Conservation (phyloP, 1,284 basidiomycete genomes). For the Coniferiporia sulphurascens region DNA sequence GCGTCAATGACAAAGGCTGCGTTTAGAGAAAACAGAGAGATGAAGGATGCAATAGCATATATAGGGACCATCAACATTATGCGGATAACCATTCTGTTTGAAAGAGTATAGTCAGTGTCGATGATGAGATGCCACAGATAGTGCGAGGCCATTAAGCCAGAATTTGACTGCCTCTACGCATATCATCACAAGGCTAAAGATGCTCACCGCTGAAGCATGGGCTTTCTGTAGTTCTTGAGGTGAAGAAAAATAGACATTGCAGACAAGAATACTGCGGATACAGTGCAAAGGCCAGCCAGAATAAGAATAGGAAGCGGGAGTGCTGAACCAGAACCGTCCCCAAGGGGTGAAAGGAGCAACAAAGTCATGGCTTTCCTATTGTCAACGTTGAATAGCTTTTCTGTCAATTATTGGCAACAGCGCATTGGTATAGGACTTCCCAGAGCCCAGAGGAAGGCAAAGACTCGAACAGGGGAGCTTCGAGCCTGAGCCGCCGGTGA, state of each 20-base stretch:
- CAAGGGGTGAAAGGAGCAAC: constrained; percentile 6
- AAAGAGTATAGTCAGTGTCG: not conserved
- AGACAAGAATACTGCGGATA: constrained; percentile 75
- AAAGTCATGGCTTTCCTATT: not conserved
- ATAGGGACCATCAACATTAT: constrained; percentile 98
- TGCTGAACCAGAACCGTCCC: constrained; percentile 40
- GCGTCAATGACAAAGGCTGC: constrained; percentile 97
- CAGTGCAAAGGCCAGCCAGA: constrained; percentile 57
- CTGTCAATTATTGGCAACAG: not conserved
- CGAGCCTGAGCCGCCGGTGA: not conserved
- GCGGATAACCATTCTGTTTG: constrained; percentile 82
- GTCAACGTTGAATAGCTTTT: not conserved
- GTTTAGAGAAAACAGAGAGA: constrained; percentile 91
- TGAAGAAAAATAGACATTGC: constrained; percentile 83
- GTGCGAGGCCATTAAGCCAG: not conserved
- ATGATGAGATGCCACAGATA: not conserved
- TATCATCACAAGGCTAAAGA: constrained; percentile 27
- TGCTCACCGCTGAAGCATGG: constrained; percentile 69
- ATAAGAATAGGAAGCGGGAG: constrained; percentile 50
- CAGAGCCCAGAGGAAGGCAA: not conserved
- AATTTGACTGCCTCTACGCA: not conserved
- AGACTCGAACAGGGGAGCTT: not conserved
- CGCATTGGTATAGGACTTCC: not conserved
- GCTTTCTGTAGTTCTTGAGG: constrained; percentile 86
- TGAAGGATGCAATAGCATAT: constrained; percentile 87